Conservation (phyloP, 2,329 filamentous ascomycete genomes). For the Emydomyces testavorans region DNA sequence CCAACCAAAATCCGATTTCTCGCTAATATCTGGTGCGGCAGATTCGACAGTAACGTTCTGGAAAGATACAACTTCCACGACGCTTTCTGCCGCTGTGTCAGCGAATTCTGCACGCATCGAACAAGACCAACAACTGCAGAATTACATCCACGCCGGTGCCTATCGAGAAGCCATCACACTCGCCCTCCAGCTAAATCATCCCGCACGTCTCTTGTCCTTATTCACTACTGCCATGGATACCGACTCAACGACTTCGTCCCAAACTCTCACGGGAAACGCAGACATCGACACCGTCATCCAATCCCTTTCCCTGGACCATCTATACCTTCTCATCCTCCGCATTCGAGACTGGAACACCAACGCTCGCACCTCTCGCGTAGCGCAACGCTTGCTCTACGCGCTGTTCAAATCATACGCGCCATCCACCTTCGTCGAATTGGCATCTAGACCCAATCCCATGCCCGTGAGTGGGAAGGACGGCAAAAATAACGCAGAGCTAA, state of each 20-base stretch:
- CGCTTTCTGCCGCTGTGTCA: slow-evolving; percentile 60
- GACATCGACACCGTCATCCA: slow-evolving; percentile 71
- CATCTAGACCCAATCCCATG: slow-evolving; percentile 24
- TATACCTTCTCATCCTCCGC: slow-evolving; percentile 69
- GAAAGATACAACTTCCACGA: slow-evolving; percentile 78
- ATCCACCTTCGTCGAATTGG: slow-evolving; percentile 60
- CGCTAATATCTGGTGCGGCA: slow-evolving; percentile 77
- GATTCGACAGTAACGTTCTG: slow-evolving; percentile 93
- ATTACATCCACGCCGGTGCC: slow-evolving; percentile 76
- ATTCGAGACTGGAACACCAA: slow-evolving; percentile 97
- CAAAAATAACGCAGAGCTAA: slow-evolving; percentile 47
- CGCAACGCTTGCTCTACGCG: slow-evolving; percentile 72
- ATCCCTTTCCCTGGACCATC: slow-evolving; percentile 69
- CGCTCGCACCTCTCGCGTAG: slow-evolving; percentile 68
- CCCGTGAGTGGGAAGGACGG: slow-evolving; percentile 20
- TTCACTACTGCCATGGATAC: slow-evolving; percentile 62
- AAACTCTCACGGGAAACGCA: slow-evolving; percentile 35
- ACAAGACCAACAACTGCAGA: slow-evolving; percentile 87
- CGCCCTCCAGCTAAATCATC: slow-evolving; percentile 87
- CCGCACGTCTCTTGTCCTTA: slow-evolving; percentile 68
- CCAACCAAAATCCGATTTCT: slow-evolving; percentile 38
- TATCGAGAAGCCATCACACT: slow-evolving; percentile 89
- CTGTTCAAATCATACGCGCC: slow-evolving; percentile 73
- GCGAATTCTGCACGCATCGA: slow-evolving; percentile 72
- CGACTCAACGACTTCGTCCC: slow-evolving; percentile 23